Evolutionary conservation across 1,284 basidiomycete genomes (phyloP).

Genomic region (Dichomitus squalens): DNA sequence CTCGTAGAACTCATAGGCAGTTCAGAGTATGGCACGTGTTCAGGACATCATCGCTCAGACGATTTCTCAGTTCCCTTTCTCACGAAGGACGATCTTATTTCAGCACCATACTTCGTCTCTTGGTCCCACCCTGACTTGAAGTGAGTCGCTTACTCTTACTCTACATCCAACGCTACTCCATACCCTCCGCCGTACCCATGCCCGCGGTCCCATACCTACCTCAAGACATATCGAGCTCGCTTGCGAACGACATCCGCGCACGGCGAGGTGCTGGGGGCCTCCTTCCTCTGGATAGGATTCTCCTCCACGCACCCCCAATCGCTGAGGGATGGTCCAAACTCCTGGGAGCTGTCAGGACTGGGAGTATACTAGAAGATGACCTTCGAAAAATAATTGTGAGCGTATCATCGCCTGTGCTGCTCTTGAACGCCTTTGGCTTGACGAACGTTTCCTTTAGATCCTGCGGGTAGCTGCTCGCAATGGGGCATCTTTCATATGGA

Average conservation of each 20-base stretch:
- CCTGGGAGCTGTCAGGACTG: constrained; percentile 19
- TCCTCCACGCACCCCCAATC: constrained; percentile 6
- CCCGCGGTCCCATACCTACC: not conserved
- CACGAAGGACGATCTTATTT: too few species aligned
- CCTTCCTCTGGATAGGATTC: not conserved
- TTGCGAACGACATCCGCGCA: not conserved
- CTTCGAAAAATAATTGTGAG: constrained; percentile 29
- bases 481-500: not conserved
- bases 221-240: not conserved
- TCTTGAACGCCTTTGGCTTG: not conserved
- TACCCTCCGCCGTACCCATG: not conserved
- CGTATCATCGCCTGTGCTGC: not conserved
- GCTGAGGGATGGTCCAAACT: constrained; percentile 24
- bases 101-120: too few species aligned
- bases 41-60: too few species aligned
- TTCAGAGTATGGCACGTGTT: too few species aligned
- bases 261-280: not conserved
- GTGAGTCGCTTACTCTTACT: not conserved
- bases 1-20: too few species aligned
- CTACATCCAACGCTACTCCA: not conserved
- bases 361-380: constrained; percentile 21
- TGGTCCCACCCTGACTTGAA: too few species aligned
- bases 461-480: too few species aligned
- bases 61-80: too few species aligned
- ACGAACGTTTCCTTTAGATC: not conserved